Evolutionary conservation across 2,329 filamentous ascomycete genomes (phyloP).

Genomic region (Arthrocladium fulminans): DNA sequence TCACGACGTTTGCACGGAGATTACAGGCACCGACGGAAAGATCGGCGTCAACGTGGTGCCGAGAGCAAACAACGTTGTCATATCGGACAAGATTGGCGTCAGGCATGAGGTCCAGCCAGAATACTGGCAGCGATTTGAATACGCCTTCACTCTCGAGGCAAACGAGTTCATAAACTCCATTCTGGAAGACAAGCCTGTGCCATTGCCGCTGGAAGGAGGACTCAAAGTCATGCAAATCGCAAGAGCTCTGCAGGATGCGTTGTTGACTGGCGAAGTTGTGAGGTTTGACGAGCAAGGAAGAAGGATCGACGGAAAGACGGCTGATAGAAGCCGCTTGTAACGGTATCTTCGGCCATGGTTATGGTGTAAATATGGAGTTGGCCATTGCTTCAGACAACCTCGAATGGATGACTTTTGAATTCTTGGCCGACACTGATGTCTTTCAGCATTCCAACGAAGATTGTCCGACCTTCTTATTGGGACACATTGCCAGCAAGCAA

Average conservation of each 20-base stretch:
- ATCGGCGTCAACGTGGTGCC: conserved; percentile 24
- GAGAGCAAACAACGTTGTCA: conserved; percentile 26
- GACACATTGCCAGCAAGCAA: no score
- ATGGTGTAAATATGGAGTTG: no score
- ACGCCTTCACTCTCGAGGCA: conserved; percentile 33
- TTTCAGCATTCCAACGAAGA: no score
- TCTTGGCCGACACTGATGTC: no score
- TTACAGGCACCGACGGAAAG: conserved; percentile 29
- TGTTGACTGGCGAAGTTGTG: conserved; percentile 17
- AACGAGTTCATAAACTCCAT: conserved; percentile 32
- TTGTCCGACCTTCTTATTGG: no score
- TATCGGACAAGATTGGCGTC: conserved; percentile 28
- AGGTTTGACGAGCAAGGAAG: conserved; percentile 29
- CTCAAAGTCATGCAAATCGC: conserved; percentile 32
- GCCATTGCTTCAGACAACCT: no score
- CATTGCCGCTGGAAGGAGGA: conserved; percentile 28
- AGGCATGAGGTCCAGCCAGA: conserved; percentile 29
- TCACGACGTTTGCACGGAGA: conserved; percentile 29
- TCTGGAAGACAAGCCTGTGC: conserved; percentile 31
- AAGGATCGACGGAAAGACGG: conserved; percentile 5
- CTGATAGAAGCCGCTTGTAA: background rate
- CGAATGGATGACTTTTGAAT: no score
- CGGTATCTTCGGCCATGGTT: no score
- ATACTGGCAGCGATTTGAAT: conserved; percentile 34
- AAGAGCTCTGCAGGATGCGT: conserved; percentile 21